Conservation (phyloP, 1,139 yeast species). For the Pneumocystis sp. region DNA sequence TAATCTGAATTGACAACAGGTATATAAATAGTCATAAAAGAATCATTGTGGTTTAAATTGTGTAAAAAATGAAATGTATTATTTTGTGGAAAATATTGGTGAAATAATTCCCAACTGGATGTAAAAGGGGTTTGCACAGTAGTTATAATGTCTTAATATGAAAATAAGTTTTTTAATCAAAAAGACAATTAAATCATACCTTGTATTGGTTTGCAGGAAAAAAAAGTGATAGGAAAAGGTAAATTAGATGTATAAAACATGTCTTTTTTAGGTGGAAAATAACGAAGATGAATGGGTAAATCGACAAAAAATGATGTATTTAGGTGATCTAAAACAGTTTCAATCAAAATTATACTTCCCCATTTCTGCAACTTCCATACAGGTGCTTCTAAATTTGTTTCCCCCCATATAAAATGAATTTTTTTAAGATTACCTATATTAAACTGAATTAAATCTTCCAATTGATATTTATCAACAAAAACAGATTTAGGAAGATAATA, state of each 20-base stretch:
- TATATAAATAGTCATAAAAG: not conserved
- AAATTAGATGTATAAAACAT: not conserved
- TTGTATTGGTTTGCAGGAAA: not conserved
- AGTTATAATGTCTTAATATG: not conserved
- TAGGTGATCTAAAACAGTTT: not conserved
- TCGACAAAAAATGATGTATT: not conserved
- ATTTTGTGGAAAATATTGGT: not conserved
- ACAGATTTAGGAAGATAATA: not conserved
- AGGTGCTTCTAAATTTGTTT: slow-evolving; percentile 8
- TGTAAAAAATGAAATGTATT: not conserved
- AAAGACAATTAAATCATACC: not conserved
- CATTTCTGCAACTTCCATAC: slow-evolving; percentile 4
- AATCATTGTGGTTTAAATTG: not conserved
- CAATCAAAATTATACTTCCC: slow-evolving; percentile 5
- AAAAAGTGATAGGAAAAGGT: not conserved
- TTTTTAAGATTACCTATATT: not conserved
- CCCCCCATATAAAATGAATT: slow-evolving; percentile 5
- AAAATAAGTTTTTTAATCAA: not conserved
- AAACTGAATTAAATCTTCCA: not conserved
- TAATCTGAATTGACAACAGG: not conserved
- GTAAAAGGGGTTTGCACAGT: not conserved
- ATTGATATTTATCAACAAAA: slow-evolving; percentile 1
- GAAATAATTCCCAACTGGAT: not conserved
- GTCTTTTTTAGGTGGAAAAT: not conserved
- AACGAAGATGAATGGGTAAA: slow-evolving; percentile 1